A percentile compares a stretch with the other conserved stretches of the same genome.
Conservation (phyloP, 805 yeast species). For the Nakazawaea populi region DNA sequence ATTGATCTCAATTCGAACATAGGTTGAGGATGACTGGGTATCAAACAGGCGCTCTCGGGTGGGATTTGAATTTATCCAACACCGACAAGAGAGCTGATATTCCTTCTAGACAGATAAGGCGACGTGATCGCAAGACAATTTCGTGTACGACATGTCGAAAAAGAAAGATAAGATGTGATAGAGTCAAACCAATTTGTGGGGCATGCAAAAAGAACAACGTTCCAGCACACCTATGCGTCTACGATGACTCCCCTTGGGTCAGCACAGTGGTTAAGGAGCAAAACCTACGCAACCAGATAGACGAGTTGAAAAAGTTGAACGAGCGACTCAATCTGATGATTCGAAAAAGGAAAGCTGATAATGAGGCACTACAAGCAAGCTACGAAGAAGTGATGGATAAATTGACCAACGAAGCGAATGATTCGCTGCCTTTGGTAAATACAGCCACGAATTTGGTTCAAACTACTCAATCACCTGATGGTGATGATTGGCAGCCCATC, state of each 20-base stretch:
- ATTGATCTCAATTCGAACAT: too few species aligned
- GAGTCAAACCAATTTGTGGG: conserved; percentile 27
- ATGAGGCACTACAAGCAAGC: neutral
- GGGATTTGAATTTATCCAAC: neutral
- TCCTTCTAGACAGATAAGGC: neutral
- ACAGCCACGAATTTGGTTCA: neutral
- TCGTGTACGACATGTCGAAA: conserved; percentile 14
- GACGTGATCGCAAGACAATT: conserved; percentile 5
- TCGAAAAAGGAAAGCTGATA: neutral
- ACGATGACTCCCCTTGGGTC: conserved; percentile 15
- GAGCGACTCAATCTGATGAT: neutral
- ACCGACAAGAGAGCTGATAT: neutral
- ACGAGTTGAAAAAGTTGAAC: conserved; percentile 11
- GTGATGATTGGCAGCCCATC: neutral
- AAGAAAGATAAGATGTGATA: conserved; percentile 23
- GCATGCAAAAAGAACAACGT: conserved; percentile 21
- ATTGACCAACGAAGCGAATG: neutral
- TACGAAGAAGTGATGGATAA: neutral
- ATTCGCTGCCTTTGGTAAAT: neutral
- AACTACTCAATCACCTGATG: neutral
- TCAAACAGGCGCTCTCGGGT: too few species aligned
- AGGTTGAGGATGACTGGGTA: too few species aligned
- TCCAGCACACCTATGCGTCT: conserved; percentile 19
- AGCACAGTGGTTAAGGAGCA: conserved; percentile 13
- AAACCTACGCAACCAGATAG: conserved; percentile 17